Evolutionary conservation across 768 basidiomycete species (phyloP).

Genomic region (Gloeophyllum trabeum): DNA sequence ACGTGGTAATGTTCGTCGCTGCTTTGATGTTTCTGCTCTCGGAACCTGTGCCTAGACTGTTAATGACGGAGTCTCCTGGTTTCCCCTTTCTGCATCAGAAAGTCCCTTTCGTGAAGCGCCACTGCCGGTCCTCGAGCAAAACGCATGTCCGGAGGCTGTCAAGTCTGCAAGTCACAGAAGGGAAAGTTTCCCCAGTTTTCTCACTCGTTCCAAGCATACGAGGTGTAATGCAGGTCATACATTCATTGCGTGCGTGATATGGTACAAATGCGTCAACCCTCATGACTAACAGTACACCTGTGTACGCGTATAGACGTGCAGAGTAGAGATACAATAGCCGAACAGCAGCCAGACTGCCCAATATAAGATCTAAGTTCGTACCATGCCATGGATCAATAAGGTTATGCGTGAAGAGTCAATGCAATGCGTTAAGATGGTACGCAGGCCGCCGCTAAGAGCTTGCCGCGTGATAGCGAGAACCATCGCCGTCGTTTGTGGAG

Average conservation of each 20-base stretch:
- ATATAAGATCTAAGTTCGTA: neutral
- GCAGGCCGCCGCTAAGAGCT: neutral
- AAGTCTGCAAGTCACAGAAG: no score
- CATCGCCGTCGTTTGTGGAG: neutral
- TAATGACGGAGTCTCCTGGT: no score
- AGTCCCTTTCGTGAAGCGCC: no score
- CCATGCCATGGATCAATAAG: neutral
- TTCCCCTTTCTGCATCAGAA: no score
- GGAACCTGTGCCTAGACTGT: no score
- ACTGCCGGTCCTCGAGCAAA: no score
- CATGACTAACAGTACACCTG: neutral
- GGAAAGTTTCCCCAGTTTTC: no score
- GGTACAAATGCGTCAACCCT: neutral
- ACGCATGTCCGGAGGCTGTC: no score
- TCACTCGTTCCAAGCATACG: no score
- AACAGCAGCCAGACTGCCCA: neutral
- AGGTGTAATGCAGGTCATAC: no score
- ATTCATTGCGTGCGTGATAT: neutral
- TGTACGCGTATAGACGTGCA: neutral
- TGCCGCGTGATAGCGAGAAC: neutral
- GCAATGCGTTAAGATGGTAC: neutral
- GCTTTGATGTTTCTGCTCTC: no score
- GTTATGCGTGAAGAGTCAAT: neutral
- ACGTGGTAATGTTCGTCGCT: constrained; percentile 22
- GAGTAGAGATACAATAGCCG: neutral